phyloP scores from a whole-genome alignment of 345 rosid genomes.

The Hevea brasiliensis region DNA sequence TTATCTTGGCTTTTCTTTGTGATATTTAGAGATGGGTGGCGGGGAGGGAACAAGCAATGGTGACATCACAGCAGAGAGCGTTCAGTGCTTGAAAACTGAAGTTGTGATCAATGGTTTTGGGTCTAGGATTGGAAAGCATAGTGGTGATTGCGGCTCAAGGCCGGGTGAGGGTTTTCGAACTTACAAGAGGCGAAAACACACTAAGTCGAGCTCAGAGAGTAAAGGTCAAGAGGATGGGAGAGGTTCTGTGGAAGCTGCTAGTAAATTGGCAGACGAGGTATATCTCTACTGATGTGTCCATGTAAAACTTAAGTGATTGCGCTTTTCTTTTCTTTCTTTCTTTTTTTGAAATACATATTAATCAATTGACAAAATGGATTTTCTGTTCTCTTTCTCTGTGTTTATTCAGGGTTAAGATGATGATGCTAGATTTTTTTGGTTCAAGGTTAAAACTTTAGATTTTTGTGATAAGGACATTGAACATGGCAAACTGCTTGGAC shows the following conservation, averaged over 20 bases:
- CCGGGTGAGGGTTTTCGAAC: slow-evolving; percentile 45
- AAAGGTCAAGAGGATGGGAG: slow-evolving; percentile 38
- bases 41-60: slow-evolving; percentile 50
- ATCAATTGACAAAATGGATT: slow-evolving; percentile 8
- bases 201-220: slow-evolving; percentile 37
- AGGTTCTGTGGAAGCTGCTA: slow-evolving; percentile 36
- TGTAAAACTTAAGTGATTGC: background rate
- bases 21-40: slow-evolving; percentile 38
- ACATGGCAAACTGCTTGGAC: background rate
- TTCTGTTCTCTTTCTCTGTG: background rate
- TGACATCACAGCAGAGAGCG: slow-evolving; percentile 30
- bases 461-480: too few relatives aligned
- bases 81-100: slow-evolving; percentile 35
- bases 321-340: too few relatives aligned
- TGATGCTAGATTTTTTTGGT: too few relatives aligned
- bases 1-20: background rate
- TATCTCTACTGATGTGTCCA: background rate
- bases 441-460: background rate
- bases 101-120: slow-evolving; percentile 39
- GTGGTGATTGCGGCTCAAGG: slow-evolving; percentile 42
- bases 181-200: slow-evolving; percentile 72
- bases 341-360: background rate
- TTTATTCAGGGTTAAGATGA: background rate
- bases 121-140: slow-evolving; percentile 31
- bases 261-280: slow-evolving; percentile 51